Evolutionary conservation across 2,329 filamentous ascomycete genomes (phyloP).

Genomic region (Microcera coccophila): DNA sequence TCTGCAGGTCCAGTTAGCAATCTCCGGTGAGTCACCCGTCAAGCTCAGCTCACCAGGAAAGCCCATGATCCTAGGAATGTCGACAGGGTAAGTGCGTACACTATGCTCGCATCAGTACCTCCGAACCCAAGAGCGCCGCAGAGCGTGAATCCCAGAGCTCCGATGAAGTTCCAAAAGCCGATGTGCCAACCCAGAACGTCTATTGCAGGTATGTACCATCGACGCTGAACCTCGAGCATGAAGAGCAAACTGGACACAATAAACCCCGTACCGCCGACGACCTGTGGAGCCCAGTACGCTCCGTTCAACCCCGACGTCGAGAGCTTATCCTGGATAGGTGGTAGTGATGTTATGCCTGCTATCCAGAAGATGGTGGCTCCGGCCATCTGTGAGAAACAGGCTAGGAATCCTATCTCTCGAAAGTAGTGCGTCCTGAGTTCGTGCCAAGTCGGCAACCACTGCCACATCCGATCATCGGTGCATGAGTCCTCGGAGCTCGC

Average conservation of each 20-base stretch:
- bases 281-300: slow-evolving; percentile 57
- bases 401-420: slow-evolving; percentile 60
- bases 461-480: slow-evolving; percentile 40
- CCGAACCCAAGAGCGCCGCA: slow-evolving; percentile 56
- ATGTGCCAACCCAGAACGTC: slow-evolving; percentile 63
- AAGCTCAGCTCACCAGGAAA: slow-evolving; percentile 33
- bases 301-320: slow-evolving; percentile 38
- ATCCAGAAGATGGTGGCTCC: slow-evolving; percentile 64
- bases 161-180: slow-evolving; percentile 62
- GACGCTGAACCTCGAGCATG: slow-evolving; percentile 62
- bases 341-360: slow-evolving; percentile 56
- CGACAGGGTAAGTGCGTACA: slow-evolving; percentile 46
- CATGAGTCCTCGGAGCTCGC: neutral
- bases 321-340: slow-evolving; percentile 54
- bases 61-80: slow-evolving; percentile 50
- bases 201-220: slow-evolving; percentile 58
- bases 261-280: slow-evolving; percentile 60
- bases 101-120: slow-evolving; percentile 27
- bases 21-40: neutral
- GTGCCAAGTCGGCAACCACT: slow-evolving; percentile 55
- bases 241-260: slow-evolving; percentile 56
- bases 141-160: slow-evolving; percentile 59
- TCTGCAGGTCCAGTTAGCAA: slow-evolving; percentile 47
- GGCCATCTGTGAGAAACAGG: slow-evolving; percentile 52
- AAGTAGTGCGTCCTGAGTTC: slow-evolving; percentile 59